Evolutionary conservation across 129 eudicot species (phyloP).

Genomic region (Flaveria robusta): DNA sequence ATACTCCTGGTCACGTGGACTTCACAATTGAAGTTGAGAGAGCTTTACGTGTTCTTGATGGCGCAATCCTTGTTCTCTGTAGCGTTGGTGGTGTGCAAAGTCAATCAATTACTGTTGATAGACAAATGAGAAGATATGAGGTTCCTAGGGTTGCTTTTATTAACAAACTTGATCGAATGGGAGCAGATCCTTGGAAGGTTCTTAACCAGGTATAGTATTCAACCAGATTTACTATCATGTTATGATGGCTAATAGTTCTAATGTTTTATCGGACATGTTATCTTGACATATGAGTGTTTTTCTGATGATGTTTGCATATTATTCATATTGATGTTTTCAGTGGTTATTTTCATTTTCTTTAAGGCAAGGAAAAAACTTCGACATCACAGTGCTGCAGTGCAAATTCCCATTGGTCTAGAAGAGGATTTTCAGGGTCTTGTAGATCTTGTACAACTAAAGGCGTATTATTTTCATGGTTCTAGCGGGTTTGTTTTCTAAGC

Average conservation of each 20-base stretch:
- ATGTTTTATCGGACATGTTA: neutral
- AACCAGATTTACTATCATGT: slow-evolving; percentile 14
- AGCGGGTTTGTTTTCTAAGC: slow-evolving; percentile 68
- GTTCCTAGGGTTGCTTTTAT: slow-evolving; percentile 98
- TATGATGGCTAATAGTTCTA: neutral
- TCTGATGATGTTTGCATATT: slow-evolving; percentile 23
- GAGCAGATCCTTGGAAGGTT: slow-evolving; percentile 98
- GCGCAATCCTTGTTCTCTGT: slow-evolving; percentile 96
- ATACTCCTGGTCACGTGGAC: slow-evolving; percentile 99
- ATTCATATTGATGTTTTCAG: neutral
- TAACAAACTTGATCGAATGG: slow-evolving; percentile 97
- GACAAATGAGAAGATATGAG: slow-evolving; percentile 97
- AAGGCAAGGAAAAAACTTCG: slow-evolving; percentile 94
- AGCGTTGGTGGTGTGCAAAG: slow-evolving; percentile 99
- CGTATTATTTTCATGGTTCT: slow-evolving; percentile 84
- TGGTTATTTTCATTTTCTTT: neutral
- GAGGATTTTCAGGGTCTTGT: slow-evolving; percentile 90
- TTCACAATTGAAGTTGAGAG: slow-evolving; percentile 99
- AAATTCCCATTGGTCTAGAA: slow-evolving; percentile 95
- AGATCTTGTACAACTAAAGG: slow-evolving; percentile 87
- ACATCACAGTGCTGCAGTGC: slow-evolving; percentile 97
- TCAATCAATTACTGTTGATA: slow-evolving; percentile 97
- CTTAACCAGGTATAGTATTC: slow-evolving; percentile 70
- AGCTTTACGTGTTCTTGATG: slow-evolving; percentile 98
- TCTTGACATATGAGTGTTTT: slow-evolving; percentile 5